Conservation (phyloP, 768 basidiomycete genomes). For the Amanita muscaria region DNA sequence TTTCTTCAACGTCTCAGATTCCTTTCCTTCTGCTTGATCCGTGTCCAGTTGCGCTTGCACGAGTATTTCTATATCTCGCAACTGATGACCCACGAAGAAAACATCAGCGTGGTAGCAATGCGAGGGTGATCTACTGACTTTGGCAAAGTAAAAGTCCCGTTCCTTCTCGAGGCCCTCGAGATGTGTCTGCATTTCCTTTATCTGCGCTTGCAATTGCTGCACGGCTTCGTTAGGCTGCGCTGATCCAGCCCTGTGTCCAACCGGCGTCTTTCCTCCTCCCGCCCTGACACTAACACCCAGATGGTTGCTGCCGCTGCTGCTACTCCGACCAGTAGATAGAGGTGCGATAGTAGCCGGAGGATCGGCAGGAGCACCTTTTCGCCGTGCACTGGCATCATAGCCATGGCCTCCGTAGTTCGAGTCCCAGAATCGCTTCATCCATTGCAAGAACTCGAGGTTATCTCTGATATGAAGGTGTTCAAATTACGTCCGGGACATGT, state of each 20-base stretch:
- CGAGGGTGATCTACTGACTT: conserved; percentile 43
- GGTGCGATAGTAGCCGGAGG: conserved; percentile 75
- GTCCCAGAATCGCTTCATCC: conserved; percentile 96
- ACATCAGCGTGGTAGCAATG: neutral
- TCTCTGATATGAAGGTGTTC: conserved; percentile 57
- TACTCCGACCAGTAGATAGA: conserved; percentile 34
- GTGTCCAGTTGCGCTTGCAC: conserved; percentile 72
- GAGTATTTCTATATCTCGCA: conserved; percentile 93
- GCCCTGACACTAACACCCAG: conserved; percentile 29
- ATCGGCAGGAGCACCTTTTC: conserved; percentile 71
- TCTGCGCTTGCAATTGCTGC: conserved; percentile 60
- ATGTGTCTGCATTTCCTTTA: conserved; percentile 73
- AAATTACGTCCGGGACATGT: neutral
- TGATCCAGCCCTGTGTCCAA: conserved; percentile 56
- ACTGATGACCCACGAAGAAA: conserved; percentile 39
- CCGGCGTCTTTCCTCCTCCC: conserved; percentile 69
- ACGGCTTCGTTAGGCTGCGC: conserved; percentile 62
- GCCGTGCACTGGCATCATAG: conserved; percentile 79
- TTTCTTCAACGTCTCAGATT: conserved; percentile 55
- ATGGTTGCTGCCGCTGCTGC: conserved; percentile 18
- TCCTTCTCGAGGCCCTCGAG: conserved; percentile 94
- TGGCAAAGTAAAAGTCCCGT: conserved; percentile 96
- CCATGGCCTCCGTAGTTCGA: conserved; percentile 77
- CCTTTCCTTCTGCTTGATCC: conserved; percentile 46
- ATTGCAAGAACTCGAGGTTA: conserved; percentile 97